Evolutionary conservation across 495 filamentous ascomycete genomes (phyloP), one percentile per base, ranked within the genome.

Genomic region (Astrocystis sublimbata): DNA sequence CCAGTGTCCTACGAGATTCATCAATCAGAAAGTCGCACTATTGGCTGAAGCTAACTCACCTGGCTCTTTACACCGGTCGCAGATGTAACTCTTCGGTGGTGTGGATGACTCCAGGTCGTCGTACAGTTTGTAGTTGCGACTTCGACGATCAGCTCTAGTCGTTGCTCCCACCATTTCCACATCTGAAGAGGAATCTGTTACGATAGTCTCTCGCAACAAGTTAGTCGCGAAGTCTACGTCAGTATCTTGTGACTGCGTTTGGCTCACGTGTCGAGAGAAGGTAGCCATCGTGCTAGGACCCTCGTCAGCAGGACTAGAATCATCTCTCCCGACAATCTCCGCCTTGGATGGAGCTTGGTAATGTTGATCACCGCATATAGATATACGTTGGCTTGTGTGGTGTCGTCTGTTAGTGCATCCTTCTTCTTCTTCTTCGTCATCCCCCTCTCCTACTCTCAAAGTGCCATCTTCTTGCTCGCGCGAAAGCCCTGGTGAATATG

Each of bases 1-100:
- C 58, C 64, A 66, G 53, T 81, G 79, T 12, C 76, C 79, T 82
- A 56, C 26, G n/a, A n/a, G 13, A n/a, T 15, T 24, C 9, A 41
- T 73, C 13, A 75, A 63, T 43, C 36, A 23, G n/a, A 21, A 46
- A 43, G 31, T 45, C 21, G 17, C 10, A 33, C 7, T 21, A 9
- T 15, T 13, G 23, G 42, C 31, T 41, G 6, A 6, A 46, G 7
- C 23, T 17, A n/a, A 45, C 69, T 59, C 71, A 75, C 75, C 74
- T 71, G 65, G 55, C 15, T 60, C 19, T 1, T 64, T n/a, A 58
- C 78, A 80, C 17, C 73, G 73, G 19, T 64, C 67, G 61, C 78
- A 80, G 15, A 70, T 35, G 47, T 77, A 78, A 9, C 30, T 43
- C 21, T 23, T 23, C 10, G 57, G 60, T 4, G 60, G 64, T 33